A percentile compares a stretch with the other conserved stretches of the same genome.
Evolutionary conservation across 208 protist species (phyloP).

Genomic region (Kentomonas sorsogonicus): DNA sequence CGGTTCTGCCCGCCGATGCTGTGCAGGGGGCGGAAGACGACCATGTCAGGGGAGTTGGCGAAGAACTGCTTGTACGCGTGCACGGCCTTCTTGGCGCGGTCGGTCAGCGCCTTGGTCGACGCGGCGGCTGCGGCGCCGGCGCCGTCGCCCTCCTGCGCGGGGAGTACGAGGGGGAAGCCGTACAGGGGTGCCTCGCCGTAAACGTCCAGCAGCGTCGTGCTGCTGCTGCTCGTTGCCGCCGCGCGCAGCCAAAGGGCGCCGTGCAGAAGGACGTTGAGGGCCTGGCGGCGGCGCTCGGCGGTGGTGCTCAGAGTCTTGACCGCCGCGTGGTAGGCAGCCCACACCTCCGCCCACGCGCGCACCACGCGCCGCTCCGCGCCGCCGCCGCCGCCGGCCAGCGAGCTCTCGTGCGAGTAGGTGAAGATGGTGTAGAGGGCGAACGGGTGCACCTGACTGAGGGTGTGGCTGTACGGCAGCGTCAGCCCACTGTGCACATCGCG

Average conservation of each 20-base stretch:
- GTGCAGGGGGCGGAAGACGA: slow-evolving; percentile 57
- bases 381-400: background rate
- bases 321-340: slow-evolving; percentile 68
- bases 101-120: slow-evolving; percentile 34
- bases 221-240: slow-evolving; percentile 60
- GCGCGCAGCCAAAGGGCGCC: slow-evolving; percentile 69
- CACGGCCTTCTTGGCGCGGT: slow-evolving; percentile 63
- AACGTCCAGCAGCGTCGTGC: slow-evolving; percentile 63
- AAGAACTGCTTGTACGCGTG: slow-evolving; percentile 75
- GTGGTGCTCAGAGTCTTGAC: slow-evolving; percentile 61
- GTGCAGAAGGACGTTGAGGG: slow-evolving; percentile 74
- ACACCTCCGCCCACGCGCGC: slow-evolving; percentile 80
- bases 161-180: slow-evolving; percentile 64
- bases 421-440: slow-evolving; percentile 81
- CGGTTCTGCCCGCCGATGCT: slow-evolving; percentile 67
- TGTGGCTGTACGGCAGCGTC: slow-evolving; percentile 61
- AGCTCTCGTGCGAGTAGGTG: slow-evolving; percentile 16
- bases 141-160: background rate
- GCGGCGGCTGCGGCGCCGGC: slow-evolving; percentile 11
- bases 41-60: slow-evolving; percentile 38
- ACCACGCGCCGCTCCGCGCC: slow-evolving; percentile 50
- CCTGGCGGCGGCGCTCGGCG: slow-evolving; percentile 61
- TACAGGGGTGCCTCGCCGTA: slow-evolving; percentile 73
- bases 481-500: slow-evolving; percentile 63
- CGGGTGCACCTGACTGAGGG: slow-evolving; percentile 69